Evolutionary conservation across 345 rosid species (phyloP).

Genomic region (Aquilaria sinensis): DNA sequence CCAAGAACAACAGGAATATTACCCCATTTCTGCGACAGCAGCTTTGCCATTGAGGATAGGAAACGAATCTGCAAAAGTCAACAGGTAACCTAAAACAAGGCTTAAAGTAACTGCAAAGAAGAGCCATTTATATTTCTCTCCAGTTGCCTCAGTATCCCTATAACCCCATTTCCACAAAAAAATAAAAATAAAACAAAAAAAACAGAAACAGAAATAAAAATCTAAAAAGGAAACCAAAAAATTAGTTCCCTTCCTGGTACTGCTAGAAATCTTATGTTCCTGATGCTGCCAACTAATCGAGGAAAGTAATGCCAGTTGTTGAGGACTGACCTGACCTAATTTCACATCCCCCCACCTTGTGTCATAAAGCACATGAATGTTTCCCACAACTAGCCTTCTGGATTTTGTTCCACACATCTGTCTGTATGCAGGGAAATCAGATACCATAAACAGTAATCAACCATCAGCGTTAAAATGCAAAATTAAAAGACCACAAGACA

Average conservation of each 20-base stretch:
- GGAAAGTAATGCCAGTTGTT: constrained; percentile 2
- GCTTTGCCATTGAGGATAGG: constrained; percentile 60
- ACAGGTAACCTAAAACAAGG: constrained; percentile 10
- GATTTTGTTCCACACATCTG: constrained; percentile 46
- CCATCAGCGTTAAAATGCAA: constrained; percentile 8
- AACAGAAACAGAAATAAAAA: not conserved
- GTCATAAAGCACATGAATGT: constrained; percentile 63
- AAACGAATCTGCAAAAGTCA: constrained; percentile 35
- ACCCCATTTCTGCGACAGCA: constrained; percentile 69
- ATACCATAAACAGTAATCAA: constrained; percentile 16
- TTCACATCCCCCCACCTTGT: constrained; percentile 76
- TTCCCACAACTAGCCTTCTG: constrained; percentile 57
- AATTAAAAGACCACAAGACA: constrained; percentile 3
- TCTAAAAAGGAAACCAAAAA: not conserved
- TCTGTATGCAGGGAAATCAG: constrained; percentile 39
- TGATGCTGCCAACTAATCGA: not conserved
- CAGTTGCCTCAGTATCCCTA: no score
- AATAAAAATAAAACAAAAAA: not conserved
- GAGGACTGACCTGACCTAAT: constrained; percentile 65
- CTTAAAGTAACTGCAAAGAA: constrained; percentile 3
- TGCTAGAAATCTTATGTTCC: not conserved
- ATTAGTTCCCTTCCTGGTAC: not conserved
- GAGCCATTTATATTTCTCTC: not conserved
- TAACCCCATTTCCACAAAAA: not conserved
- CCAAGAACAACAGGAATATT: constrained; percentile 45